These are phyloP conservation scores for Eutrema salsugineum DNA, from an alignment of 441 rosid genomes.

Conservation along the genomic window DNA sequence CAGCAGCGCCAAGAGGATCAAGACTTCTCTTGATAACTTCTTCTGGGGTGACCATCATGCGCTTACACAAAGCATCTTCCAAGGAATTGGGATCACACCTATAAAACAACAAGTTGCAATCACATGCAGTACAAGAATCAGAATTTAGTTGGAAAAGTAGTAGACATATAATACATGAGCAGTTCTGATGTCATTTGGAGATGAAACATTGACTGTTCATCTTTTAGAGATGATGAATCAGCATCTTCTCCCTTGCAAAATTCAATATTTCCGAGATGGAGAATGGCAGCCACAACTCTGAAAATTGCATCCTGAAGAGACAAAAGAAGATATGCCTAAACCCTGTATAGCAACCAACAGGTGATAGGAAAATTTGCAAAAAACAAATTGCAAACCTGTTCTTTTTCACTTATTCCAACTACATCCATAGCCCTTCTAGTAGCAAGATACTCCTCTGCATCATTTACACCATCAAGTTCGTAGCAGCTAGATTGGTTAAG, in stretches of 20 bases:
- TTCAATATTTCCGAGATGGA: constrained; percentile 87
- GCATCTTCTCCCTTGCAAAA: constrained; percentile 66
- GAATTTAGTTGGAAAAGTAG: constrained; percentile 17
- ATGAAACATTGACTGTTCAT: constrained; percentile 65
- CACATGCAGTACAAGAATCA: constrained; percentile 5
- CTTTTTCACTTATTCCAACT: constrained; percentile 73
- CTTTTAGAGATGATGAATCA: constrained; percentile 70
- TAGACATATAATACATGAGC: constrained; percentile 53
- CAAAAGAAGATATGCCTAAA: constrained; percentile 15
- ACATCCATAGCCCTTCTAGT: constrained; percentile 90
- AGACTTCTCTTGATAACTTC: constrained; percentile 85
- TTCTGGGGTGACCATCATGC: constrained; percentile 87
- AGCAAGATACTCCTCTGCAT: constrained; percentile 69
- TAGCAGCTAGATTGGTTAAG: constrained; percentile 93
- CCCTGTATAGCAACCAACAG: neutral
- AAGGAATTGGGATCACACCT: constrained; percentile 76
- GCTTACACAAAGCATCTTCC: constrained; percentile 78
- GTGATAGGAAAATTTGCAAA: constrained; percentile 6
- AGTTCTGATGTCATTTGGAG: constrained; percentile 76
- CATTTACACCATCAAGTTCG: constrained; percentile 66
- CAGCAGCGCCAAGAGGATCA: constrained; percentile 68
- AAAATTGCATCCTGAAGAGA: constrained; percentile 74
- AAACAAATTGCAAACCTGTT: constrained; percentile 56
- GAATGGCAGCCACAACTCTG: constrained; percentile 86
- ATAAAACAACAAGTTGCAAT: constrained; percentile 32